Conservation (phyloP, 305 asterid genomes). For the Nicotiana rustica region DNA sequence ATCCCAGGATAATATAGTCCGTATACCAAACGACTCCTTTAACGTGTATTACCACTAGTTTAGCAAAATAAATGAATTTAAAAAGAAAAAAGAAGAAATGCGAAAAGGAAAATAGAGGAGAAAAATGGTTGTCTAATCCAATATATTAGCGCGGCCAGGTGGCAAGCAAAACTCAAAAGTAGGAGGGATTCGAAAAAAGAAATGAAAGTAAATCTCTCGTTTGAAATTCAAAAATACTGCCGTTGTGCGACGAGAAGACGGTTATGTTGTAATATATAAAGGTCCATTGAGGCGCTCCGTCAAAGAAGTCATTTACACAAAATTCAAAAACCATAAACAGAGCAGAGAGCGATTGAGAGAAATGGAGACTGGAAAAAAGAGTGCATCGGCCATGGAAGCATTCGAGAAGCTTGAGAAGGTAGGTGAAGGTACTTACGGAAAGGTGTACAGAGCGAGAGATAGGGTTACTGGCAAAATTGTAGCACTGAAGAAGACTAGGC, state of each 20-base stretch:
- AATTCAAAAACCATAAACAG: not conserved
- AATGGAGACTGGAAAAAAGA: constrained; percentile 42
- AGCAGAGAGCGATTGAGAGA: not conserved
- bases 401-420: constrained; percentile 98
- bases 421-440: constrained; percentile 98
- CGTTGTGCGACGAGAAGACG: constrained; percentile 17
- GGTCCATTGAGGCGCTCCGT: not conserved
- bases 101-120: not conserved
- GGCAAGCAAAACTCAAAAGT: not conserved
- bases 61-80: not conserved
- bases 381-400: constrained; percentile 83
- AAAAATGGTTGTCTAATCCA: too few species aligned
- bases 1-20: too few species aligned
- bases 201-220: not conserved
- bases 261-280: constrained; percentile 6
- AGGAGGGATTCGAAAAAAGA: not conserved
- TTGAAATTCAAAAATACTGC: constrained; percentile 34
- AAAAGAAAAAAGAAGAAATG: not conserved
- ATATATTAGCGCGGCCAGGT: not conserved
- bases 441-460: constrained; percentile 94
- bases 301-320: not conserved
- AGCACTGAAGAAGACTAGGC: constrained; percentile 93
- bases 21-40: too few species aligned
- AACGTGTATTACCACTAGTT: too few species aligned
- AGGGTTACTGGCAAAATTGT: constrained; percentile 91